Conservation (phyloP, 2,329 filamentous ascomycete species). For the Aspergillus puulaauensis region DNA sequence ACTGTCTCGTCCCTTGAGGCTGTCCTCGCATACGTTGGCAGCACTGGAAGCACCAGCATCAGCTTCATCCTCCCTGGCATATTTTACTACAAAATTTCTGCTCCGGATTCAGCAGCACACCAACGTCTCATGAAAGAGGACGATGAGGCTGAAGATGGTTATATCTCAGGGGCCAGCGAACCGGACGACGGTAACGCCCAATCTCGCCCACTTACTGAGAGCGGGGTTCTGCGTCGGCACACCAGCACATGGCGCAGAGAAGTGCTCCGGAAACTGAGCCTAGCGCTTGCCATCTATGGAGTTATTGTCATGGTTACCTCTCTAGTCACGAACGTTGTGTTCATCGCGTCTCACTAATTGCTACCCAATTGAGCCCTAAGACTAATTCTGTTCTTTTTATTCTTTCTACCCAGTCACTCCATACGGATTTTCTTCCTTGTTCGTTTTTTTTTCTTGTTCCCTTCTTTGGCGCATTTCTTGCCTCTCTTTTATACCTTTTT, state of each 20-base stretch:
- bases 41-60: slow-evolving; percentile 90
- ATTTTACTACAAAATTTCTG: slow-evolving; percentile 98
- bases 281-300: slow-evolving; percentile 80
- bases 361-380: not conserved
- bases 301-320: slow-evolving; percentile 86
- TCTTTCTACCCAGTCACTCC: too few species aligned
- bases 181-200: slow-evolving; percentile 37
- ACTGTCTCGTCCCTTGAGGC: slow-evolving; percentile 86
- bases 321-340: slow-evolving; percentile 80
- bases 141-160: slow-evolving; percentile 65
- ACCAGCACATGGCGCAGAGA: slow-evolving; percentile 64
- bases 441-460: not conserved
- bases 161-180: slow-evolving; percentile 42
- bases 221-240: slow-evolving; percentile 59
- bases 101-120: slow-evolving; percentile 81
- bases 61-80: slow-evolving; percentile 94
- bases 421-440: not conserved
- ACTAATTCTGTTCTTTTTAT: not conserved
- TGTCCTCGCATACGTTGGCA: slow-evolving; percentile 92
- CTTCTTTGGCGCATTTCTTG: not conserved
- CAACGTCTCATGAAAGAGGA: slow-evolving; percentile 88
- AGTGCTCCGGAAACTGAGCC: slow-evolving; percentile 68
- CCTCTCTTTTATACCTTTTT: not conserved
- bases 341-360: slow-evolving; percentile 58
- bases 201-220: slow-evolving; percentile 52